Evolutionary conservation across 2,329 filamentous ascomycete species (phyloP).

Genomic region (Diplodia scrobiculata): DNA sequence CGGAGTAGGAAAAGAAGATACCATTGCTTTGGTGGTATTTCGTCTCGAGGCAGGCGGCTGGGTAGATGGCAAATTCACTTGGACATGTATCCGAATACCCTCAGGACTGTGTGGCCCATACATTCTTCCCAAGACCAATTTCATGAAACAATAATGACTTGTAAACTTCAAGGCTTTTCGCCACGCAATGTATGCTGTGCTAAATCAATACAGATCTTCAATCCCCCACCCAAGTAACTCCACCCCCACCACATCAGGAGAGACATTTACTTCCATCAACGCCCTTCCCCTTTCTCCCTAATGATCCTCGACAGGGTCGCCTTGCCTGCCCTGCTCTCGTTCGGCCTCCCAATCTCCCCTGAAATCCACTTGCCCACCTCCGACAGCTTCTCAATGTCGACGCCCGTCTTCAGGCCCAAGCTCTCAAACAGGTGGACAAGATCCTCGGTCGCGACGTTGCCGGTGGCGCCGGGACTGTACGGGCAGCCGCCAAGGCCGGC

Average conservation of each 20-base stretch:
- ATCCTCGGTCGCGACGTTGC: slow-evolving; percentile 84
- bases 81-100: neutral
- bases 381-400: slow-evolving; percentile 50
- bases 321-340: slow-evolving; percentile 44
- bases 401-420: slow-evolving; percentile 72
- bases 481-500: slow-evolving; percentile 82
- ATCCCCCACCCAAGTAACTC: neutral
- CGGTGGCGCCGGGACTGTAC: slow-evolving; percentile 81
- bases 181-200: neutral
- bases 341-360: slow-evolving; percentile 40
- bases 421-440: slow-evolving; percentile 75
- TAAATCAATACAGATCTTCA: neutral
- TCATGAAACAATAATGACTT: neutral
- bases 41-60: slow-evolving; percentile 1
- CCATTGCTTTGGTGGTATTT: slow-evolving; percentile 24
- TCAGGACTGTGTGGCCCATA: no score
- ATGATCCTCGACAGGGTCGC: slow-evolving; percentile 27
- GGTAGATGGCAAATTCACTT: slow-evolving; percentile 9
- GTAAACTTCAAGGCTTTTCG: neutral
- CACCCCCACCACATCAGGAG: neutral
- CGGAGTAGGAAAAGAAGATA: slow-evolving; percentile 27
- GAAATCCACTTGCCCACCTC: slow-evolving; percentile 47
- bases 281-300: slow-evolving; percentile 14
- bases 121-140: neutral
- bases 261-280: neutral